A percentile compares a stretch with the other conserved stretches of the same genome.
These are phyloP conservation scores for Glonium stellatum DNA, from an alignment of 495 filamentous ascomycete species.

Conservation along the genomic window DNA sequence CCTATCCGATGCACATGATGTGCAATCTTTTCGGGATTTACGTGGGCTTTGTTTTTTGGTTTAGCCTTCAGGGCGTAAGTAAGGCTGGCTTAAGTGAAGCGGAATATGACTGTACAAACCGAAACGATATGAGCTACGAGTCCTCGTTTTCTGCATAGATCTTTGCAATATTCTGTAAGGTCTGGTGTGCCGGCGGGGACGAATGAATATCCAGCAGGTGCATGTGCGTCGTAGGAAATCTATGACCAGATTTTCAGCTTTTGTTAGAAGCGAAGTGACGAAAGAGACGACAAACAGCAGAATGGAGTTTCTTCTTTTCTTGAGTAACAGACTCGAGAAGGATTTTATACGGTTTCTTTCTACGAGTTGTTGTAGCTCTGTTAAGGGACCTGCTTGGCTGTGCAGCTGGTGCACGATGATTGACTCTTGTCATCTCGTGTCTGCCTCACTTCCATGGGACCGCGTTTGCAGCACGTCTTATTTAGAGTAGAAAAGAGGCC, in stretches of 20 bases:
- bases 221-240: slow-evolving; percentile 29
- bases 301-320: slow-evolving; percentile 54
- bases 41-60: slow-evolving; percentile 33
- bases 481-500: background rate
- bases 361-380: slow-evolving; percentile 9
- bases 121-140: slow-evolving; percentile 72
- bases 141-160: slow-evolving; percentile 61
- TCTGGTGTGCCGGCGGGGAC: slow-evolving; percentile 74
- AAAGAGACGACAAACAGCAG: slow-evolving; percentile 43
- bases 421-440: slow-evolving; percentile 7
- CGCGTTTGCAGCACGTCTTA: background rate
- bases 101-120: slow-evolving; percentile 43
- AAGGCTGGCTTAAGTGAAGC: background rate
- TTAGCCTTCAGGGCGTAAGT: slow-evolving; percentile 14
- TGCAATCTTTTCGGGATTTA: slow-evolving; percentile 47
- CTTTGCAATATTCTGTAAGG: slow-evolving; percentile 70
- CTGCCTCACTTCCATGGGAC: background rate
- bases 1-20: slow-evolving; percentile 71
- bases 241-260: slow-evolving; percentile 18
- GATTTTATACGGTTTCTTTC: slow-evolving; percentile 49
- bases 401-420: slow-evolving; percentile 14
- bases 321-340: slow-evolving; percentile 52
- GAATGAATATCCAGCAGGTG: slow-evolving; percentile 76
- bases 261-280: background rate
- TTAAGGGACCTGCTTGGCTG: slow-evolving; percentile 13